Percentiles rank a stretch among this genome's conserved stretches.
phyloP scores from a whole-genome alignment of 495 filamentous ascomycete genomes.

The Neurospora terricola region DNA sequence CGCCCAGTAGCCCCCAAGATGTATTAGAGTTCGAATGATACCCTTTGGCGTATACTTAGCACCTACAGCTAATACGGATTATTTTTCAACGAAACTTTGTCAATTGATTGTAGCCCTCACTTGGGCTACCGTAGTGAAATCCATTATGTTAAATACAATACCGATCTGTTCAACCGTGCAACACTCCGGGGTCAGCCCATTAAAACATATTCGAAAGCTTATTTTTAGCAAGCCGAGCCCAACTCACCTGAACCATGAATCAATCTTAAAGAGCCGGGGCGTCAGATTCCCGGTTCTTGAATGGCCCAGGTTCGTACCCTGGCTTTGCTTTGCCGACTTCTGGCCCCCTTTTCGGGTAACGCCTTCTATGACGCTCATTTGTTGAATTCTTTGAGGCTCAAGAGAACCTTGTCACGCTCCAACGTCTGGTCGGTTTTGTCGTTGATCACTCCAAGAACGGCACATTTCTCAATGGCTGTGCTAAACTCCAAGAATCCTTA shows the following conservation, averaged over 20 bases:
- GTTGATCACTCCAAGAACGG: background rate
- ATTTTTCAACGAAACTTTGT: no score
- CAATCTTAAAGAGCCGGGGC: background rate
- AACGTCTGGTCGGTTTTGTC: background rate
- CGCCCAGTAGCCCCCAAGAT: no score
- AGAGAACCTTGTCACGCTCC: background rate
- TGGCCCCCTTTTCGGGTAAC: background rate
- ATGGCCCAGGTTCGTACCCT: background rate
- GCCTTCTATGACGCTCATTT: background rate
- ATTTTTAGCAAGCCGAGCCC: background rate
- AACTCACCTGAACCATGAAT: background rate
- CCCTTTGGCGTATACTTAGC: no score
- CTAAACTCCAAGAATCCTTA: background rate
- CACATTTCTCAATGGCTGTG: background rate
- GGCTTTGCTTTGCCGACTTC: background rate
- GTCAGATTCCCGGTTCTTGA: background rate
- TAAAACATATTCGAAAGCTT: background rate
- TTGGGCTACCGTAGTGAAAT: no score
- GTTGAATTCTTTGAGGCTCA: background rate
- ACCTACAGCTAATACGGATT: no score
- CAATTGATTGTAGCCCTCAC: no score
- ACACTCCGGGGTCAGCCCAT: background rate
- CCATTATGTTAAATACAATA: no score
- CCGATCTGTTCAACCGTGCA: background rate
- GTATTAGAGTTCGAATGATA: no score